These are phyloP conservation scores for Camillea tinctor DNA, from an alignment of 2,329 filamentous ascomycete species.

Conservation along the genomic window DNA sequence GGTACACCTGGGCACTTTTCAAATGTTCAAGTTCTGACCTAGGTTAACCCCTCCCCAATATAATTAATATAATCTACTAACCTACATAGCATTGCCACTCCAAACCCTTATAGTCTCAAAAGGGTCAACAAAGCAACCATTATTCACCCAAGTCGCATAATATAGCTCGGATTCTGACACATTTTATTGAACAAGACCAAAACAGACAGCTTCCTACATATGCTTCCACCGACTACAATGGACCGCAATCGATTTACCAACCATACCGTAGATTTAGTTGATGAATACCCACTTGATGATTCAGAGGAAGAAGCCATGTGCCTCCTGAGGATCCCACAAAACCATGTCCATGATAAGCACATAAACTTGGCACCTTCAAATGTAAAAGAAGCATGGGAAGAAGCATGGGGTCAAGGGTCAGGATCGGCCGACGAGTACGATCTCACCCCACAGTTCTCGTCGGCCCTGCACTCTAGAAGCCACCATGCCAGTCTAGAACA, in stretches of 20 bases:
- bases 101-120: too few relatives aligned
- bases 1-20: too few relatives aligned
- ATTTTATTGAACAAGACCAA: slow-evolving; percentile 1
- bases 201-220: neutral
- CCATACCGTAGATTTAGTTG: slow-evolving; percentile 1
- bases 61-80: too few relatives aligned
- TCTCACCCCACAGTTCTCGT: slow-evolving; percentile 35
- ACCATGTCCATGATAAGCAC: slow-evolving; percentile 17
- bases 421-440: slow-evolving; percentile 37
- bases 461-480: slow-evolving; percentile 19
- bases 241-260: slow-evolving; percentile 3
- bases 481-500: neutral
- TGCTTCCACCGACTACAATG: slow-evolving; percentile 12
- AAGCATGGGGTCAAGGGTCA: slow-evolving; percentile 33
- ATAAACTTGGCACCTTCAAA: slow-evolving; percentile 36
- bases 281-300: slow-evolving; percentile 28
- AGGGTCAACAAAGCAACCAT: too few relatives aligned
- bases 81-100: too few relatives aligned
- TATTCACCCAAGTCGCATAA: too few relatives aligned
- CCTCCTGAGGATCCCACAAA: slow-evolving; percentile 12
- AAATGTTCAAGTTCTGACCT: too few relatives aligned
- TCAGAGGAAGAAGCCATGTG: slow-evolving; percentile 27
- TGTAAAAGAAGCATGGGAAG: slow-evolving; percentile 32
- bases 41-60: too few relatives aligned
- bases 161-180: too few relatives aligned